phyloP scores from a whole-genome alignment of 257 asterid genomes.

The Ajuga chamaepitys region DNA sequence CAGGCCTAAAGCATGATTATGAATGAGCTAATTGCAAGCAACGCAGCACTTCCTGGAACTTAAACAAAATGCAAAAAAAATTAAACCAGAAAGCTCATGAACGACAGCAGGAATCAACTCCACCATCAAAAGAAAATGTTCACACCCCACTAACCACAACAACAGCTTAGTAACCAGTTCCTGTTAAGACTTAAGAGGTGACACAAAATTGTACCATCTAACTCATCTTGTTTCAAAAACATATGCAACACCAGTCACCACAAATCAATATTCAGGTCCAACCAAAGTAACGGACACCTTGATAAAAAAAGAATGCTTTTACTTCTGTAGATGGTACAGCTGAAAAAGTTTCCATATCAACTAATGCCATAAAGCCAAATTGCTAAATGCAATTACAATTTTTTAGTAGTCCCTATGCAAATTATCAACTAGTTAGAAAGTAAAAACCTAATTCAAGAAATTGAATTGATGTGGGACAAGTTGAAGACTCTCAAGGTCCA shows the following conservation, averaged over 20 bases:
- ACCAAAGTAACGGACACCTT: background rate
- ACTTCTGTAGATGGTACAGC: no score
- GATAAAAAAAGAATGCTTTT: no score
- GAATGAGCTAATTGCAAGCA: background rate
- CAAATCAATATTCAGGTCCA: background rate
- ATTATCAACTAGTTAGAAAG: background rate
- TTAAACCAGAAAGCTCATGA: background rate
- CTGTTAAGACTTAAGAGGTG: background rate
- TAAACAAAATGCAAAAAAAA: background rate
- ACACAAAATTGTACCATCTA: background rate
- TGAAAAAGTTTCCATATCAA: no score
- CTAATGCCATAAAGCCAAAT: no score
- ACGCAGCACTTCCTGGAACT: background rate
- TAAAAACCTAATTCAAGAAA: background rate
- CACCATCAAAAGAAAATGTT: background rate
- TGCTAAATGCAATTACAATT: no score
- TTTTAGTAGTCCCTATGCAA: no score
- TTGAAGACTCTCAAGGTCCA: no score
- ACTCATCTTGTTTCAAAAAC: background rate
- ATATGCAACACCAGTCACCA: background rate
- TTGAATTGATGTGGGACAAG: no score
- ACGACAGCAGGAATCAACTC: background rate
- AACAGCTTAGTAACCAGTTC: no score
- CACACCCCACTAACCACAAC: background rate
- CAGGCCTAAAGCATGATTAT: background rate